Percentiles rank a stretch among this genome's conserved stretches.
Conservation (phyloP, 2,329 filamentous ascomycete species). For the Aspergillaceae sp. region DNA sequence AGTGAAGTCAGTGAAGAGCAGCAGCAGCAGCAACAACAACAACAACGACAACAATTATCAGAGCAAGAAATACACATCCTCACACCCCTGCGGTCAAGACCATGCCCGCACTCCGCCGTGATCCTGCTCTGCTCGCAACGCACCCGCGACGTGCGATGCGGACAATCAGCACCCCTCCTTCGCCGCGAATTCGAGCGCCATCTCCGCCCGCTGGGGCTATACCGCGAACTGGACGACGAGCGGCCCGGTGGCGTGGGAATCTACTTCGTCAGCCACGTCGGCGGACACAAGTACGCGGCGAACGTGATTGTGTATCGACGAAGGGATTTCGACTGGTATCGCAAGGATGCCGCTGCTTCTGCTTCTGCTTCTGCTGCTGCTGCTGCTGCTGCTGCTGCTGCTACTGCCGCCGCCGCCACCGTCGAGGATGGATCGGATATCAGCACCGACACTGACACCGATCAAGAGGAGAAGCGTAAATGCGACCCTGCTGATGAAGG, state of each 20-base stretch:
- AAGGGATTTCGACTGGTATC: conserved; percentile 34
- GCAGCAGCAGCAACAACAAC: conserved; percentile 5
- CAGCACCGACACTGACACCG: conserved; percentile 13
- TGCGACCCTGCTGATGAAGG: conserved; percentile 47
- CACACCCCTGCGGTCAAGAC: conserved; percentile 46
- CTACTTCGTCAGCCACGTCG: conserved; percentile 93
- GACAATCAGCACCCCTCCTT: conserved; percentile 85
- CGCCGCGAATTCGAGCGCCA: conserved; percentile 82
- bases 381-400: too few species aligned
- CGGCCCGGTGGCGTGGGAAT: conserved; percentile 86
- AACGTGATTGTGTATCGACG: conserved; percentile 88
- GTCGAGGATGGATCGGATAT: conserved; percentile 3
- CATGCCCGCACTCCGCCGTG: conserved; percentile 73
- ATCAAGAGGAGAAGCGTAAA: conserved; percentile 34
- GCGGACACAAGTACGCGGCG: conserved; percentile 91
- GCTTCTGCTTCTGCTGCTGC: too few species aligned
- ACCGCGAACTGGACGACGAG: conserved; percentile 79
- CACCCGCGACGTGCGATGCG: conserved; percentile 90
- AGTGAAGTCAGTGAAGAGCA: background rate
- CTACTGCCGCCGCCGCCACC: too few species aligned
- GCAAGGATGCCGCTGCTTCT: too few species aligned
- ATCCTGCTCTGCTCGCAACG: conserved; percentile 90
- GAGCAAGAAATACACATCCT: conserved; percentile 10
- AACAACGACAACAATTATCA: too few species aligned
- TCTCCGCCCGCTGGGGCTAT: conserved; percentile 72